phyloP scores from a whole-genome alignment of 148 eudicot genomes.

The Polygonum aviculare region DNA sequence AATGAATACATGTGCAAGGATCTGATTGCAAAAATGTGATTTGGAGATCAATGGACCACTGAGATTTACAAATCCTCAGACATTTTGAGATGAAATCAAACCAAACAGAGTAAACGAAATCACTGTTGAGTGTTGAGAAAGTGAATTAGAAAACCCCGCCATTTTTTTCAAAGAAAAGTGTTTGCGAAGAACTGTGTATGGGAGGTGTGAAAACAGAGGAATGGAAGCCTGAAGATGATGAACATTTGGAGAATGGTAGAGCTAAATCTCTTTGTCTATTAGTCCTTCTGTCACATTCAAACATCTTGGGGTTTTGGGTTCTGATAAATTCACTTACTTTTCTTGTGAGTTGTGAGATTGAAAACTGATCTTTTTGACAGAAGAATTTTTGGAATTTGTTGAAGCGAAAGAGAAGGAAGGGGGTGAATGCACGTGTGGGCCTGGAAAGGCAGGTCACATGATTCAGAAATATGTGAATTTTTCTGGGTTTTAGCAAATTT shows the following conservation, averaged over 20 bases:
- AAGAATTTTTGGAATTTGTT: neutral
- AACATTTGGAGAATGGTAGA: neutral
- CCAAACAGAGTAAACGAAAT: neutral
- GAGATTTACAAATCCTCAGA: neutral
- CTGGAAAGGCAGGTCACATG: neutral
- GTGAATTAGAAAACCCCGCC: neutral
- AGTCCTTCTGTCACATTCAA: neutral
- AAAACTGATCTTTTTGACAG: neutral
- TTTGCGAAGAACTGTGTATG: neutral
- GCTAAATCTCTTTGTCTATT: neutral
- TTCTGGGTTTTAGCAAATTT: neutral
- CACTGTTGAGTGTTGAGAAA: neutral
- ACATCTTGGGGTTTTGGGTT: neutral
- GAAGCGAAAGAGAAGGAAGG: neutral
- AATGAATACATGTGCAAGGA: neutral
- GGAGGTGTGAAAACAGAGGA: neutral
- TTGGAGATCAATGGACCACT: neutral
- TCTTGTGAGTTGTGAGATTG: neutral
- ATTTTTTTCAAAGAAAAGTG: neutral
- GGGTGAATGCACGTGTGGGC: conserved; percentile 11
- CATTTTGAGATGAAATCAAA: neutral
- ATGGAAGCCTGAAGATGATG: conserved; percentile 1
- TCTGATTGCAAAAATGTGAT: too few species aligned
- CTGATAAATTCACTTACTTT: neutral
- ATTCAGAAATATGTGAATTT: neutral